Base-by-base conservation (phyloP, 352 stramenopile genomes). In the Albugo candida region DNA sequence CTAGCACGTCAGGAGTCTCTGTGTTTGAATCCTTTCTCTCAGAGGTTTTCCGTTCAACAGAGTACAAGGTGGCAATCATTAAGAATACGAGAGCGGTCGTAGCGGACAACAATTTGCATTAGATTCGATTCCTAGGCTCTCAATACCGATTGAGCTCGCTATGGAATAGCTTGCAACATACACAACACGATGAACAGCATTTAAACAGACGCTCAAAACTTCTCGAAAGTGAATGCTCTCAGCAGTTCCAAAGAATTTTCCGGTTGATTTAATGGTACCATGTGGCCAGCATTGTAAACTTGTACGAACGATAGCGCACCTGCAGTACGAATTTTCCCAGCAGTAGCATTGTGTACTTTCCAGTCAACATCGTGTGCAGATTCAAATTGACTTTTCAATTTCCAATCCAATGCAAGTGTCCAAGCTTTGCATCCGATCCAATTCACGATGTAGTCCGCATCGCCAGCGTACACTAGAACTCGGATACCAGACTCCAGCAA, bases 391-490 rank as follows among this genome's bases (percentile, higher is more conserved):
- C 56, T 51, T 47, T 71, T 61, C 48, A 82, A 64, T 53, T 58
- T 77, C 94, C 94, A 99, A 13, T 94, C 73, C 44, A 99, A 63
- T 40, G 69, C 73, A 3, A 92, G 51, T n/a, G 88, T 97, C 93
- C 93, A 98, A 1, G 91, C 92, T 60, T 95, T 78, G 63, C 96
- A 97, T 45, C 94, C 93, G 51, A 97, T 68, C 74, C 95, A 98
- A 60, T 99, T 98, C 44, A 92, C 95, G 51, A 98, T 97, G 52
- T 97, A 98, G 57, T 98, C 94, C 12, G 86, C 72, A 61, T 99
- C 94, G 43, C 94, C 93, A 19, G 89, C 86, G 69, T 98, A 98
- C 45, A 98, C 92, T 16, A 98, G 64, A 0, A 83, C 85, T 17
- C 75, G 67, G 47, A 97, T 64, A 53, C 74, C 89, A 38, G 67